Evolutionary conservation across 331 rosid genomes (phyloP), one percentile per base, ranked within the genome.

Genomic region (Quercus tomentella): DNA sequence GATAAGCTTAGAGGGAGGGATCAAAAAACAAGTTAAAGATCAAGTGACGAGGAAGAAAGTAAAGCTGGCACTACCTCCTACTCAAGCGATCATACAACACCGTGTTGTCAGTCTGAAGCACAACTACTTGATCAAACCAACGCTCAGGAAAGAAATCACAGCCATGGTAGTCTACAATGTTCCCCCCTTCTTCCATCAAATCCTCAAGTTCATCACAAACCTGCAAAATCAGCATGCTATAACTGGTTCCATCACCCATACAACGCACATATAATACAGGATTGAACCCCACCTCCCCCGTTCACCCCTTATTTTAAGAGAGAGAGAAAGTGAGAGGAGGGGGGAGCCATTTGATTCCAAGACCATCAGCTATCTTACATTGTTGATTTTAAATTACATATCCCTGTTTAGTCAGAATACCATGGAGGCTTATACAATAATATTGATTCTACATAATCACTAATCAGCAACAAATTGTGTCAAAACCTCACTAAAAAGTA

Each of bases 71-170:
- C 45, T 82, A 90, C 97, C 98, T 94, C 67, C 67, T 89, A 35
- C 79, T 79, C 87, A 94, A 86, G 54, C 97, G 97, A 68, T 94
- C 97, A 69, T 89, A 92, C 85, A 94, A 79, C 57, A 90, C 74
- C 6, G 97, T 60, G 75, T 89, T 94, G 33, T 92, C 97, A 0
- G 97, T 91, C 78, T 91, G 97, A 66, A 94, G 97, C 52, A 94
- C 98, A 56, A 88, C 92, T 41, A 94, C 98, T 7, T 77, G 84
- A 76, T 94, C 97, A 77, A 94, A 94, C 97, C 97, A 94, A 33
- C 97, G 84, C 88, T 92, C 93, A 1, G 97, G 98, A 69, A 94
- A 94, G 86, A 94, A 94, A 82, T 92, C 97, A 25, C 97, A 94
- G 26, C 98, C 98, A 61, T 91, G 98, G 78, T 92, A 84, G 65